Conservation (phyloP, 2,329 filamentous ascomycete genomes). For the Didymella sp. region DNA sequence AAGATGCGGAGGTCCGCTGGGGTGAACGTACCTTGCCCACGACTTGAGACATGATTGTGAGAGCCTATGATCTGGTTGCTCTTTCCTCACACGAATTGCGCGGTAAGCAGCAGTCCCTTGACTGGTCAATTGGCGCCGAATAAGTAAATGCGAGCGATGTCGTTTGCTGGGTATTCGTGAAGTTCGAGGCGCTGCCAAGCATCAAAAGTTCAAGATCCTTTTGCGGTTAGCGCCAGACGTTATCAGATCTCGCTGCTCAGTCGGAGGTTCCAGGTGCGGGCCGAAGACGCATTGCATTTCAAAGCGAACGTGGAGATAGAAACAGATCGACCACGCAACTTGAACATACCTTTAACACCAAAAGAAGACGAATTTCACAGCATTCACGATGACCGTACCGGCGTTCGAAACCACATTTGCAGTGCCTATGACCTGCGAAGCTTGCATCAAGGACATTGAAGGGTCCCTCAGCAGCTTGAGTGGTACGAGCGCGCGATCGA, state of each 20-base stretch:
- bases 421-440: slow-evolving; percentile 89
- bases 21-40: slow-evolving; percentile 70
- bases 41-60: slow-evolving; percentile 74
- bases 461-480: slow-evolving; percentile 76
- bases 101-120: not conserved
- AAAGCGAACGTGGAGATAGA: slow-evolving; percentile 36
- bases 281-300: slow-evolving; percentile 42
- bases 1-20: slow-evolving; percentile 32
- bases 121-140: not conserved
- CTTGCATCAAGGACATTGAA: slow-evolving; percentile 87
- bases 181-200: slow-evolving; percentile 9
- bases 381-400: slow-evolving; percentile 41
- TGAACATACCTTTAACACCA: not conserved
- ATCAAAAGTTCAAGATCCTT: slow-evolving; percentile 9
- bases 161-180: slow-evolving; percentile 20
- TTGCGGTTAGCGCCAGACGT: not conserved
- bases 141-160: slow-evolving; percentile 6
- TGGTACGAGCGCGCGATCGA: slow-evolving; percentile 54
- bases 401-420: slow-evolving; percentile 82
- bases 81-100: not conserved
- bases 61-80: slow-evolving; percentile 33
- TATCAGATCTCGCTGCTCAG: slow-evolving; percentile 14
- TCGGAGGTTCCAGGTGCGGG: slow-evolving; percentile 17
- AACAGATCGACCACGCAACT: slow-evolving; percentile 19
- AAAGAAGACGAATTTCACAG: not conserved